Percentiles rank a stretch among this genome's conserved stretches.
These are phyloP conservation scores for Avena atlantica DNA, from an alignment of 176 grass and related monocot species.

Conservation along the genomic window DNA sequence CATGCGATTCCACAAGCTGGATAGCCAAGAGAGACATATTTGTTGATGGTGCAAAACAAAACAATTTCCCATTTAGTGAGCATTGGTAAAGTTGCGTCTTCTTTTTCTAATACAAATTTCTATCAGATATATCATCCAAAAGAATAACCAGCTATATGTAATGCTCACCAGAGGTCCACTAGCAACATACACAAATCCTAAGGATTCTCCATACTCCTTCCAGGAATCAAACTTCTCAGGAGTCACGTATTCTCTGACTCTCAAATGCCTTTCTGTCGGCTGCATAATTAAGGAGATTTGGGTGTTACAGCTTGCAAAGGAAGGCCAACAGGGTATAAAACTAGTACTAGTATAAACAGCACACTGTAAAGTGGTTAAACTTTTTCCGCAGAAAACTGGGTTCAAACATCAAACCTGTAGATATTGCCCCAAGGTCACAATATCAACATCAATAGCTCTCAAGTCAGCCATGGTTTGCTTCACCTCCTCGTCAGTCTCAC, in stretches of 20 bases:
- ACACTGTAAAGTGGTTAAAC: neutral
- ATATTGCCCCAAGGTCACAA: slow-evolving; percentile 88
- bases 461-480: slow-evolving; percentile 85
- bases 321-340: neutral
- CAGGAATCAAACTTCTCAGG: slow-evolving; percentile 91
- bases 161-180: slow-evolving; percentile 80
- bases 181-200: slow-evolving; percentile 85
- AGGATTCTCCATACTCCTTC: slow-evolving; percentile 86
- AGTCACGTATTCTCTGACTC: slow-evolving; percentile 80
- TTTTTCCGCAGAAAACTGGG: neutral
- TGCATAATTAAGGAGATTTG: slow-evolving; percentile 46
- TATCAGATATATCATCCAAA: neutral
- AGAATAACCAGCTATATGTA: neutral
- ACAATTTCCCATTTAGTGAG: neutral
- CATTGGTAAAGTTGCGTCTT: neutral
- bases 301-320: neutral
- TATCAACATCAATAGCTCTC: slow-evolving; percentile 75
- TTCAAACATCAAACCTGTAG: slow-evolving; percentile 64
- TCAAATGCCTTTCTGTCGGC: slow-evolving; percentile 82
- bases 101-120: neutral
- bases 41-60: no score
- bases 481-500: slow-evolving; percentile 77
- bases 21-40: neutral
- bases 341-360: neutral
- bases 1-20: neutral